Base-by-base conservation (phyloP, 31 red algal species). In the Asparagopsis taxiformis region DNA sequence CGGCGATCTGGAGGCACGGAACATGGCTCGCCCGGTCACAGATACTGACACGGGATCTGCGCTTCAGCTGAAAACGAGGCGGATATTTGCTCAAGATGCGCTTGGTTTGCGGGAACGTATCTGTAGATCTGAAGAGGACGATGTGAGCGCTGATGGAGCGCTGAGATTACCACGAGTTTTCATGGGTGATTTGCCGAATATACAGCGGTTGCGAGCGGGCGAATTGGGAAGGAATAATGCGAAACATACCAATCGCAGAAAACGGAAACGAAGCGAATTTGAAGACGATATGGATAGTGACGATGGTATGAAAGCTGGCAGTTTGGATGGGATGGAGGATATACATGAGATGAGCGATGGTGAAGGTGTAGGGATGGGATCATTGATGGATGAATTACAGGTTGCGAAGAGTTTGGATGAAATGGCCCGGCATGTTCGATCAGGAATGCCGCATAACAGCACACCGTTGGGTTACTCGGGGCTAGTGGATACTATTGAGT, bases 401-500 rank as follows among this genome's bases (percentile, higher is more conserved):
- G 46, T 20, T 11, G 61, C 57, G 0, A 33, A 36, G 15, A 82
- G 54, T n/a, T 3, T 82, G 4, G 62, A 56, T 20, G 64, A 82
- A 28, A 16, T 82, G 19, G 77, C 65, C 11, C 53, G 65, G 34
- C 31, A 31, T 51, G 54, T 50, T 17, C 48, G 77, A 33, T 52
- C 44, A 17, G 77, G 77, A 33, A 61, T 71, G 54, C 46, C 64
- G 9, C 77, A 82, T 50, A 46, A 49, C 30, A 25, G 13, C 1
- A 82, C 77, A 20, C 77, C 77, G 31, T 46, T 82, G 17, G 65
- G 65, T 32, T 62, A 59, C 17, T 26, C 13, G 34, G 65, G 55
- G 0, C 54, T 82, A 16, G 30, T 49, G 46, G 61, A 79, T 35
- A 68, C 43, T 9, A 25, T 68, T 26, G 49, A 68, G 33, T 34